A percentile compares a stretch with the other conserved stretches of the same genome.
These are phyloP conservation scores for Aspergillus biplanus DNA, from an alignment of 495 filamentous ascomycete species.

Conservation along the genomic window DNA sequence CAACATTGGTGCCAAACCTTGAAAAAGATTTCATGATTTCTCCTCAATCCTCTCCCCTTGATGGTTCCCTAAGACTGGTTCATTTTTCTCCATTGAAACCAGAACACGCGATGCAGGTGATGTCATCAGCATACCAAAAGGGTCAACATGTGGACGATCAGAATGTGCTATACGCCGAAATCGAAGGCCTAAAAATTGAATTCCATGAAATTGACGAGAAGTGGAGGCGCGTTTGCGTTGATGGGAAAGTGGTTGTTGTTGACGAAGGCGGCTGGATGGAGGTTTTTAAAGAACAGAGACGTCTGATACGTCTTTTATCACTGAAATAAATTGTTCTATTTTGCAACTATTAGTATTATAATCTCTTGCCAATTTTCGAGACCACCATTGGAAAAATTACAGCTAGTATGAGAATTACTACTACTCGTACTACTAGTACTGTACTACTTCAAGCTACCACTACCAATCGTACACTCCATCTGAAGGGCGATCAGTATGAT, in stretches of 20 bases:
- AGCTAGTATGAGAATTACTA: no score
- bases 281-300: constrained; percentile 48
- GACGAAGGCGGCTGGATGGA: constrained; percentile 73
- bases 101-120: constrained; percentile 69
- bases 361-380: no score
- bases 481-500: no score
- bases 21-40: constrained; percentile 81
- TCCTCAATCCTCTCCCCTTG: constrained; percentile 66
- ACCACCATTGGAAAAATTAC: no score
- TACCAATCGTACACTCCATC: no score
- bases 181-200: constrained; percentile 65
- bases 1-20: constrained; percentile 74
- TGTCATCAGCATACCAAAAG: constrained; percentile 73
- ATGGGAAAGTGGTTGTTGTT: constrained; percentile 80
- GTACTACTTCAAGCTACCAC: no score
- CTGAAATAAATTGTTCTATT: not conserved
- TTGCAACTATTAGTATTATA: no score
- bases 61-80: constrained; percentile 70
- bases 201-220: constrained; percentile 63
- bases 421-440: no score
- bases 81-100: constrained; percentile 68
- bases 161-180: constrained; percentile 65
- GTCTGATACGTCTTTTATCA: constrained; percentile 29
- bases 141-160: constrained; percentile 70
- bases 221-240: constrained; percentile 86